Conservation (phyloP, 345 rosid species). For the Brassica cretica region DNA sequence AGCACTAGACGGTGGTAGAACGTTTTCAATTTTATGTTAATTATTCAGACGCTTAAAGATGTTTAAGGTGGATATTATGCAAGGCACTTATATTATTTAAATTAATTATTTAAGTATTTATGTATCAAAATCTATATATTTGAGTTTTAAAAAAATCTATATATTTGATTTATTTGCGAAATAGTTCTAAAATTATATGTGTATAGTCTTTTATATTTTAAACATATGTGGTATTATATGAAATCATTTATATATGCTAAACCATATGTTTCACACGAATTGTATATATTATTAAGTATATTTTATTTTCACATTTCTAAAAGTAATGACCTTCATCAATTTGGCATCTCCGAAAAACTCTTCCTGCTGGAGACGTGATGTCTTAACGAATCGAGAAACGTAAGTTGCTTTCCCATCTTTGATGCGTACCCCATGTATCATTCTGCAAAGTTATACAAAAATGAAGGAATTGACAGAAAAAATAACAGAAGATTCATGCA, state of each 20-base stretch:
- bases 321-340: constrained; percentile 69
- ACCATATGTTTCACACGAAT: not conserved
- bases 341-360: constrained; percentile 77
- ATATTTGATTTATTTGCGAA: not conserved
- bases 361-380: constrained; percentile 83
- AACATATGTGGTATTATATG: not conserved
- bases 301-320: no score
- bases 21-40: no score
- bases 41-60: not conserved
- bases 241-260: not conserved
- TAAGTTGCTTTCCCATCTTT: constrained; percentile 86
- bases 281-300: no score
- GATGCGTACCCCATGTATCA: constrained; percentile 92
- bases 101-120: no score
- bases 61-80: not conserved
- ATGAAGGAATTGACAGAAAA: not conserved
- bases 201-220: not conserved
- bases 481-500: not conserved
- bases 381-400: constrained; percentile 74
- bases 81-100: no score
- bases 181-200: not conserved
- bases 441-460: constrained; percentile 43
- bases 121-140: not conserved
- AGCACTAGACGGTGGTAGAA: not conserved
- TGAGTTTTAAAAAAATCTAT: not conserved